Evolutionary conservation across 306 rosid species (phyloP), one percentile per base, ranked within the genome.

Genomic region (Pyrus pyrifolia): DNA sequence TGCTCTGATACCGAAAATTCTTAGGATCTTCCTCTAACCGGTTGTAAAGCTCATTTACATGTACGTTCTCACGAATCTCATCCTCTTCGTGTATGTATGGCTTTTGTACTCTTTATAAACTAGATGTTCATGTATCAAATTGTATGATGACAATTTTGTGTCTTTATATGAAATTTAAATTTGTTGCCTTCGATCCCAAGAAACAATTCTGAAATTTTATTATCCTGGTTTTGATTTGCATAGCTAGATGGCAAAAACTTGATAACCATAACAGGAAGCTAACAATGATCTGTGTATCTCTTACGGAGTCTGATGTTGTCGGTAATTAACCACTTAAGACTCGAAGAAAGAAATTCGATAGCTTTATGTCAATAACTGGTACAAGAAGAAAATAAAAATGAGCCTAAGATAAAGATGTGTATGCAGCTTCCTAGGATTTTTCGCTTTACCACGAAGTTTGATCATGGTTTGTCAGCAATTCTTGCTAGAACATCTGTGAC

Each of bases 401-500:
- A 13, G 58, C 11, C 46, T 33, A 35, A 9, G 22, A 8, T 49
- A 55, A 55, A 14, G 19, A 15, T 49, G 8, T 49, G 53, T 23
- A 60, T 73, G 40, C 77, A 60, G 57, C 42, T 73, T 60, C 68
- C 29, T 44, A 62, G 19, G 57, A 22, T 27, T 35, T 45, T 44
- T 7, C 70, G 29, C 23, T 66, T 64, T 27, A 44, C 71, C 57
- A 18, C 53, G 38, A 31, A 70, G 22, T 40, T 23, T 19, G 42
- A 23, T 82, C 30, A 86, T 59, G 82, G 71, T 83, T 82, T 89
- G 44, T 89, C 90, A n/a, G 90, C 91, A 79, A 87, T 86, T 77
- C 83, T 80, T 69, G 29, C 76, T 15, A 89, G 27, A 69, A 88
- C 91, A 79, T 89, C 86, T 17, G 90, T 77, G 78, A 87, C 83